Base-by-base conservation (phyloP, 2,329 filamentous ascomycete species). In the Blumeriella jaapii region DNA sequence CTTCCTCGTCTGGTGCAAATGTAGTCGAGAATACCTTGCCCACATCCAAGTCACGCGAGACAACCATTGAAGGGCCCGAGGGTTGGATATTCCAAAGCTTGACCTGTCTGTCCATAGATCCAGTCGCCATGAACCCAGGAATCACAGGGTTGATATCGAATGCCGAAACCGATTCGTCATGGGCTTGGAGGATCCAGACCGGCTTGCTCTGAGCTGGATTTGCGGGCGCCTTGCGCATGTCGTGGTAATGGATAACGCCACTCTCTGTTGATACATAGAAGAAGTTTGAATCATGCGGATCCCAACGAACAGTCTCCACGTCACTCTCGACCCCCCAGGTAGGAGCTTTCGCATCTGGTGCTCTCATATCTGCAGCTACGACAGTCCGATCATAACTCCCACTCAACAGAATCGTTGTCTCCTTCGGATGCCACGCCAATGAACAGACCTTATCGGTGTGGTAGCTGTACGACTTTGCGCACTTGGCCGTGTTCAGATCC, bases 391-490 rank as follows among this genome's bases (percentile, higher is more conserved):
- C 91, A 62, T 96, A 98, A 56, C 84, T 93, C 42, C 91, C 91
- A 53, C 81, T 93, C 40, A 98, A 70, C 15, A 98, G 69, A 13
- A 93, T 76, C 0, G 91, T 95, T 2, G 87, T 77, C 59, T 95
- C 83, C 27, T 69, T 72, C 0, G 82, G 72, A 64, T 96, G 85
- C 91, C 93, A 98, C 47, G 89, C 82, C 38, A 98, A 65, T 14
- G 89, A 85, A 69, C 87, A 98, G 47, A 96, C 87, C 65, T 98
- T 98, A 68, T 95, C 91, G 22, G 84, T 93, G 63, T 98, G 91
- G 62, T 93, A 84, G 11, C 74, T 71, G 68, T 98, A 98, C 28
- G 87, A 95, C 64, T 95, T 91, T 52, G 91, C 91, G 60, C 86
- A 94, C 59, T 79, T 86, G 42, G 82, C 73, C 3, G 85, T 95